Percentiles rank a stretch among this genome's conserved stretches.
Conservation (phyloP, 257 asterid species). For the Prunella vulgaris region DNA sequence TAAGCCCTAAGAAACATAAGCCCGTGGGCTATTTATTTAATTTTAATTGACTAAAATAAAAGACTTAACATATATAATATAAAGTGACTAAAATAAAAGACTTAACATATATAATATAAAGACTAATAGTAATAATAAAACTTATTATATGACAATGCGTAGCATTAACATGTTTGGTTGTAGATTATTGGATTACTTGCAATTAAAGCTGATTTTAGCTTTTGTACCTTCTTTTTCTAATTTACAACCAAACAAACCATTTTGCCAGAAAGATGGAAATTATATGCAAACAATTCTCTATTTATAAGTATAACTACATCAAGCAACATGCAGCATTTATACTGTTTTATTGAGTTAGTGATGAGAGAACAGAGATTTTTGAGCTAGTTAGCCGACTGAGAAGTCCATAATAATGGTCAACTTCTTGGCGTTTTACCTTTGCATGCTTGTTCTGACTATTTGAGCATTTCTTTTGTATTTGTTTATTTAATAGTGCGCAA, state of each 20-base stretch:
- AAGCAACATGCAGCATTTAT: neutral
- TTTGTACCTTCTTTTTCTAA: neutral
- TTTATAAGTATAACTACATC: neutral
- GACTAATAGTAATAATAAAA: no score
- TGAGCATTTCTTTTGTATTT: neutral
- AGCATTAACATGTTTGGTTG: neutral
- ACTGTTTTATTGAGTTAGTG: slow-evolving; percentile 9
- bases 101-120: no score
- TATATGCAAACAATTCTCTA: neutral
- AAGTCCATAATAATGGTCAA: neutral
- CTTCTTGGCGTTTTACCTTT: slow-evolving; percentile 7
- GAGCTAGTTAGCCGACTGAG: slow-evolving; percentile 10
- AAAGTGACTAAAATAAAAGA: no score
- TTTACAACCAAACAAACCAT: neutral
- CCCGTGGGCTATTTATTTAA: no score
- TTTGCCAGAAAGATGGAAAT: neutral
- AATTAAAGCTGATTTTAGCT: slow-evolving; percentile 1
- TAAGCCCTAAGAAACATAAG: no score
- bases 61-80: no score
- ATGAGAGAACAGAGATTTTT: neutral
- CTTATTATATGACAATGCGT: no score
- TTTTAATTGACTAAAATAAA: no score
- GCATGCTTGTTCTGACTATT: slow-evolving; percentile 6
- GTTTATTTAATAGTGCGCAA: slow-evolving; percentile 3
- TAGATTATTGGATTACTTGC: neutral